A percentile compares a stretch with the other conserved stretches of the same genome.
These are phyloP conservation scores for Sclerotinia trifoliorum DNA, from an alignment of 2,329 filamentous ascomycete genomes.

Conservation along the genomic window DNA sequence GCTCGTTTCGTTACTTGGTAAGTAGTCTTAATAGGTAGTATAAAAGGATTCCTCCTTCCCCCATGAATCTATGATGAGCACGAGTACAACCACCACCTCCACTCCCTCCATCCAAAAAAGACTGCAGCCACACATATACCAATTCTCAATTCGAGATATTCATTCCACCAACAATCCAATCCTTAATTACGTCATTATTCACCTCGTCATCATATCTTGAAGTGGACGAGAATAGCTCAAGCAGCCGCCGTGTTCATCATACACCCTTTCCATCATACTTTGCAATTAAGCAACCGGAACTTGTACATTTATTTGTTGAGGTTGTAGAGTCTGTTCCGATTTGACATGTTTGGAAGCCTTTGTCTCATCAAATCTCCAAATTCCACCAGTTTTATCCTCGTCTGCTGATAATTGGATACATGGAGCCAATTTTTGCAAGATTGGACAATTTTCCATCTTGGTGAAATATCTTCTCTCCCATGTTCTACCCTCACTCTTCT, in stretches of 20 bases:
- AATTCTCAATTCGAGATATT: conserved; percentile 2
- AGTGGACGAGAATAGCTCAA: neutral
- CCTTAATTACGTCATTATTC: conserved; percentile 14
- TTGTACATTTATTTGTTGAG: conserved; percentile 7
- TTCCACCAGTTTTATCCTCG: conserved; percentile 66
- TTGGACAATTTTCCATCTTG: conserved; percentile 47
- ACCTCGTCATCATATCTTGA: neutral
- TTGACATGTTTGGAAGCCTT: conserved; percentile 31
- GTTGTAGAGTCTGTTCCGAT: conserved; percentile 8
- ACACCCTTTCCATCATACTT: neutral
- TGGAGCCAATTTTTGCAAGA: conserved; percentile 46
- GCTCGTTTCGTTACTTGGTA: neutral
- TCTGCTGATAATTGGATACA: conserved; percentile 43
- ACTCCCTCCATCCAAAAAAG: neutral
- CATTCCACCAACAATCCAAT: conserved; percentile 13
- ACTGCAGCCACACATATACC: neutral
- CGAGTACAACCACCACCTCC: neutral
- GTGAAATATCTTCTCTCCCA: conserved; percentile 89
- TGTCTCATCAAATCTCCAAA: conserved; percentile 66
- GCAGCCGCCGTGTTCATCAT: neutral
- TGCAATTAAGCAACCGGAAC: neutral
- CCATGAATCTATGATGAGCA: neutral
- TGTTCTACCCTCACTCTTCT: conserved; percentile 68
- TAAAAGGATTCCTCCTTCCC: neutral
- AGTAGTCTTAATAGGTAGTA: neutral